Evolutionary conservation across 768 basidiomycete species (phyloP).

Genomic region (Lentinula detonsa): DNA sequence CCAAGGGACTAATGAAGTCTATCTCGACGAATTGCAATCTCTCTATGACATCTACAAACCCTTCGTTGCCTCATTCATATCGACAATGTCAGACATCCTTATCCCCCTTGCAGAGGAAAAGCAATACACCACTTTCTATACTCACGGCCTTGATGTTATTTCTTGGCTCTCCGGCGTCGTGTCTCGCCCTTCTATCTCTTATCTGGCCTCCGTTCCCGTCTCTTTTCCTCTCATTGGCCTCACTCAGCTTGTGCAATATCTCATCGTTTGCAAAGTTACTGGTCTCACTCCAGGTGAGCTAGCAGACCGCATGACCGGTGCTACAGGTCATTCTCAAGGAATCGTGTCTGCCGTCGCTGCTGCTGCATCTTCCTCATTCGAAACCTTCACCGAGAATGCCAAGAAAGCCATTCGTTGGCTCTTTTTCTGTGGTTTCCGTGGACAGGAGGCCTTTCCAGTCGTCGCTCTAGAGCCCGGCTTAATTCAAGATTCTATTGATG

Average conservation of each 20-base stretch:
- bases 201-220: slow-evolving; percentile 89
- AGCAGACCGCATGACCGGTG: slow-evolving; percentile 68
- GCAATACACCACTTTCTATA: slow-evolving; percentile 55
- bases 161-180: slow-evolving; percentile 76
- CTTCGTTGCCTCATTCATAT: slow-evolving; percentile 72
- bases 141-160: slow-evolving; percentile 72
- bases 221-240: slow-evolving; percentile 96
- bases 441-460: slow-evolving; percentile 91
- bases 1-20: slow-evolving; percentile 97
- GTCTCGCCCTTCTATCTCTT: slow-evolving; percentile 72
- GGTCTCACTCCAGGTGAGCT: slow-evolving; percentile 77
- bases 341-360: slow-evolving; percentile 91
- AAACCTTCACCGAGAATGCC: slow-evolving; percentile 69
- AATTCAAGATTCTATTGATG: slow-evolving; percentile 81
- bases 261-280: slow-evolving; percentile 70
- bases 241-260: slow-evolving; percentile 92
- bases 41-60: slow-evolving; percentile 91
- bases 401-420: slow-evolving; percentile 87
- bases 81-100: slow-evolving; percentile 64
- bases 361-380: slow-evolving; percentile 70
- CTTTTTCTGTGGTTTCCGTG: slow-evolving; percentile 90
- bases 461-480: slow-evolving; percentile 85
- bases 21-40: slow-evolving; percentile 91
- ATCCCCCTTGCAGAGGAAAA: slow-evolving; percentile 59
- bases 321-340: slow-evolving; percentile 97